Evolutionary conservation across 75 land plant genomes (phyloP).

Genomic region (Pinus taeda): DNA sequence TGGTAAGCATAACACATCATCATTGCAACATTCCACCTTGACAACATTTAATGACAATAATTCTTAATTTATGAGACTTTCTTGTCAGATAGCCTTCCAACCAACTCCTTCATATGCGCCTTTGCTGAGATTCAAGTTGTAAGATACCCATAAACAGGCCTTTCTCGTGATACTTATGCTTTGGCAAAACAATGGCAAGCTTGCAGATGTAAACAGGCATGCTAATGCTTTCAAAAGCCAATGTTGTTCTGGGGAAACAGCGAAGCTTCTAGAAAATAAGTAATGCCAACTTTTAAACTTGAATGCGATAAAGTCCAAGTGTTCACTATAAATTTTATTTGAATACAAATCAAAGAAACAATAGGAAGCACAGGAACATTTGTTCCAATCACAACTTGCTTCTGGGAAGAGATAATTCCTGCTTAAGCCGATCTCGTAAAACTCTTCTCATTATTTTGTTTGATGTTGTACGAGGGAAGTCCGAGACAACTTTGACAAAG

Average conservation of each 20-base stretch:
- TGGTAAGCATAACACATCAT: no score
- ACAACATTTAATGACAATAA: no score
- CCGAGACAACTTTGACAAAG: conserved; percentile 63
- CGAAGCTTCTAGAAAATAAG: not conserved
- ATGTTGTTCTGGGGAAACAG: not conserved
- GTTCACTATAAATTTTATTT: not conserved
- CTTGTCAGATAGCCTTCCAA: no score
- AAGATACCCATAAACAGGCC: no score
- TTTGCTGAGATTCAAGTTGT: no score
- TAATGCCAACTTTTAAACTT: not conserved
- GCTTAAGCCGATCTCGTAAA: conserved; percentile 55
- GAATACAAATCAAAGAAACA: not conserved
- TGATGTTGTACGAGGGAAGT: conserved; percentile 89
- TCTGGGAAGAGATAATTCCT: conserved; percentile 24
- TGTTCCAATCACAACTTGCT: conserved; percentile 22
- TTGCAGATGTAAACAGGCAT: no score
- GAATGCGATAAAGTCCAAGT: not conserved
- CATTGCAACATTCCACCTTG: no score
- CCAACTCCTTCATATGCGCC: no score
- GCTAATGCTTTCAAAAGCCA: not conserved
- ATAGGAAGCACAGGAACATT: not conserved
- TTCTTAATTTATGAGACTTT: no score
- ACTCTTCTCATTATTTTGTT: conserved; percentile 89
- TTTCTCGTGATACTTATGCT: no score
- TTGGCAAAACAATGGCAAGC: no score